Evolutionary conservation across 2,329 filamentous ascomycete species (phyloP), one percentile per base, ranked within the genome.

Genomic region (Davidsoniella eucalypti): DNA sequence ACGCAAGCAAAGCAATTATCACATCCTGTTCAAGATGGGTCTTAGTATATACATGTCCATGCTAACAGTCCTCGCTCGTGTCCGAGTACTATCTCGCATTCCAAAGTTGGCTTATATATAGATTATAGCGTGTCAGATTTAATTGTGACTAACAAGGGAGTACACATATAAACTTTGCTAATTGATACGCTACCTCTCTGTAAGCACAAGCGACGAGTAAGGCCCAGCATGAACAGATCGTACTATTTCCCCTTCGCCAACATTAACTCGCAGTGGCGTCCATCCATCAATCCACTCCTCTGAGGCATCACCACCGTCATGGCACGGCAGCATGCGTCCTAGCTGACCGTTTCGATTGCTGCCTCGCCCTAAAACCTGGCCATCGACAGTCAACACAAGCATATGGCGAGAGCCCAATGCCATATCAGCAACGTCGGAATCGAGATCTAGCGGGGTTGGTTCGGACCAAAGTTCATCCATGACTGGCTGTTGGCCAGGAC

Each of bases 281-380:
- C 70, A 73, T 10, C 54, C 57, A 36, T 56, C 54, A 14, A 53
- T 54, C 18, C 58, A 52, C 16, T 43, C 44, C 37, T 50, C 42
- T 38, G 18, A 14, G 16, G 8, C 49, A n/a, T 36, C 53, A 44
- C 4, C 9, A 16, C 29, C 47, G n/a, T 2, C n/a, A 16, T 36
- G 5, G 29, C 21, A 17, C n/a, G 9, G 29, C 29, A 9, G 50
- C 44, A 16, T 52, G 36, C 18, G 33, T 46, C 78, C 79, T 12
- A 82, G 66, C 58, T 83, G 79, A 0, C 78, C 76, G 56, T 75
- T 75, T 1, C 56, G 55, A 52, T 80, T 80, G 36, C 67, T 64
- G 0, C 80, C 80, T 41, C 73, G 65, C 3, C 72, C 71, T 55
- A 70, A 80, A 0, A 82, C 60, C 17, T 64, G 63, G 0, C 69